A percentile compares a stretch with the other conserved stretches of the same genome.
phyloP scores from a whole-genome alignment of 371 early-diverging fungal species.

The Mycotypha africana region DNA sequence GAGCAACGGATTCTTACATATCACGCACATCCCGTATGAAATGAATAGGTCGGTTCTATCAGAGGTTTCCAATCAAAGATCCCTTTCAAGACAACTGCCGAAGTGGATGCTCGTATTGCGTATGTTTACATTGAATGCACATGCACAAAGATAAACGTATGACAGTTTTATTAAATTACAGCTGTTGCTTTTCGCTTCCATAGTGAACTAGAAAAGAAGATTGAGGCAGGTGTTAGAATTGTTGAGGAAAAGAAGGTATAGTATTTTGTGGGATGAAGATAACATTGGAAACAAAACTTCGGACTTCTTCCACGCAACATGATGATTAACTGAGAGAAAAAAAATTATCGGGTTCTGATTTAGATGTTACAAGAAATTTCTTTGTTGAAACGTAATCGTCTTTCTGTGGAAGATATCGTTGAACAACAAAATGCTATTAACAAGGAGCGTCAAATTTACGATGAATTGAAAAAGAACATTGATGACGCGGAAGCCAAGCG shows the following conservation, averaged over 20 bases:
- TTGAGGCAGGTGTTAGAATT: slow-evolving; percentile 74
- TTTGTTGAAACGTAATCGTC: slow-evolving; percentile 71
- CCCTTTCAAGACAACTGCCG: slow-evolving; percentile 71
- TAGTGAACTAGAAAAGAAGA: slow-evolving; percentile 71
- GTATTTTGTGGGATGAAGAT: not conserved
- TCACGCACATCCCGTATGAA: not conserved
- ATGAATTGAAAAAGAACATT: slow-evolving; percentile 62
- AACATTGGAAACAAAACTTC: not conserved
- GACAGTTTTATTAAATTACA: too few species aligned
- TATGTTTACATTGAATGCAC: too few species aligned
- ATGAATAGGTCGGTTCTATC: slow-evolving; percentile 18
- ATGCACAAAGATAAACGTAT: not conserved
- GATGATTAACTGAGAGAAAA: too few species aligned
- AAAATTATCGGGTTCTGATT: not conserved
- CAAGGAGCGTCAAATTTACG: slow-evolving; percentile 60
- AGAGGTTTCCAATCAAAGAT: slow-evolving; percentile 66
- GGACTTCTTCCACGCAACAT: too few species aligned
- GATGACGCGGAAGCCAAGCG: slow-evolving; percentile 61
- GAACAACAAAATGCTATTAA: slow-evolving; percentile 69
- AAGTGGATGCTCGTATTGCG: slow-evolving; percentile 74
- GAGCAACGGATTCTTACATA: too few species aligned
- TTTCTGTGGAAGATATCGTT: slow-evolving; percentile 66
- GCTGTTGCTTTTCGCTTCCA: not conserved
- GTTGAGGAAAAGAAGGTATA: slow-evolving; percentile 79
- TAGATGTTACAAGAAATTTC: slow-evolving; percentile 76